Evolutionary conservation across 2,329 filamentous ascomycete species (phyloP).

Genomic region (Colletotrichum sp.): DNA sequence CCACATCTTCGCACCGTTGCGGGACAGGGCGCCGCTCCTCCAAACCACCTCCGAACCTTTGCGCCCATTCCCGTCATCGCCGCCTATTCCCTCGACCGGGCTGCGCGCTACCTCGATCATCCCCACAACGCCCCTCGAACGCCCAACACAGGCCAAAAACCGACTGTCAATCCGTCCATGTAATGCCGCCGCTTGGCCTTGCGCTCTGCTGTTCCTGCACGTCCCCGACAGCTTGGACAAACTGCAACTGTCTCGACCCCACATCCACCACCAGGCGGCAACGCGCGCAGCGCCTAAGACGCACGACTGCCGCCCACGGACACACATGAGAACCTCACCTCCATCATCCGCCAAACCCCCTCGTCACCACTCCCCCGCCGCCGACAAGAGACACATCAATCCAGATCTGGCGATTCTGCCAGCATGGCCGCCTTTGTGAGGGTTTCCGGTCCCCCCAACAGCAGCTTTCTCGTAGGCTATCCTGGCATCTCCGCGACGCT

Average conservation of each 20-base stretch:
- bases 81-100: neutral
- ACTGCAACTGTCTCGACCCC: constrained; percentile 18
- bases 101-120: neutral
- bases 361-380: neutral
- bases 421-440: constrained; percentile 82
- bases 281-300: constrained; percentile 21
- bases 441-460: constrained; percentile 96
- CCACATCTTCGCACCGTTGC: neutral
- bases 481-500: constrained; percentile 96
- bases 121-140: constrained; percentile 3
- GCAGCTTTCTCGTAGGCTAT: constrained; percentile 95
- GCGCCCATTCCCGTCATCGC: neutral
- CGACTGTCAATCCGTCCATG: constrained; percentile 9
- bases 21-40: neutral
- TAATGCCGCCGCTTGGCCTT: constrained; percentile 20
- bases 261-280: constrained; percentile 20
- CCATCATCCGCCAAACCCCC: neutral
- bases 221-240: constrained; percentile 19
- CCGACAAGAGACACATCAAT: constrained; percentile 1
- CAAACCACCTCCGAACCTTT: neutral
- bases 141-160: neutral
- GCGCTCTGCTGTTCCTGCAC: constrained; percentile 16
- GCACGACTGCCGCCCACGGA: constrained; percentile 21
- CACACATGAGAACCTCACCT: constrained; percentile 23
- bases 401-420: constrained; percentile 11